Evolutionary conservation across 805 yeast species (phyloP).

Genomic region (Kluyveromyces starmeri): DNA sequence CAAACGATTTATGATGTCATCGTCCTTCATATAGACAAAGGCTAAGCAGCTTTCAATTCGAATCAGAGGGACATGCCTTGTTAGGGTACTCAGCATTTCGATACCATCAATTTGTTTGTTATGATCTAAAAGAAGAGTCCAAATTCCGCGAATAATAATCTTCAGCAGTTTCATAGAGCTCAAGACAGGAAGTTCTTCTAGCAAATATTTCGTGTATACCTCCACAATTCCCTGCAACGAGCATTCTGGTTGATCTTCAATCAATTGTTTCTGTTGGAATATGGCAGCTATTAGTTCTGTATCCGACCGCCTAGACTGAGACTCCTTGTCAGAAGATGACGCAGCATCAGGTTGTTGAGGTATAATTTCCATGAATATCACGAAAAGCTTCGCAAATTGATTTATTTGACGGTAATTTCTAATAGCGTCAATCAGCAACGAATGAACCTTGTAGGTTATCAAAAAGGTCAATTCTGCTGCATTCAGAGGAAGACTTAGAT

Average conservation of each 20-base stretch:
- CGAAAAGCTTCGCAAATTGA: conserved; percentile 31
- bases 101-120: conserved; percentile 63
- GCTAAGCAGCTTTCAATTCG: conserved; percentile 70
- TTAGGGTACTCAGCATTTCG: conserved; percentile 52
- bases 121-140: conserved; percentile 44
- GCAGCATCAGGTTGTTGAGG: conserved; percentile 30
- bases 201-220: conserved; percentile 25
- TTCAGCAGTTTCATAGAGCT: conserved; percentile 19
- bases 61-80: conserved; percentile 40
- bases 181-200: conserved; percentile 19
- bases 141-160: conserved; percentile 35
- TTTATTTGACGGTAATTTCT: conserved; percentile 15
- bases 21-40: conserved; percentile 38
- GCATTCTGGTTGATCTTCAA: conserved; percentile 9
- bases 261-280: conserved; percentile 9
- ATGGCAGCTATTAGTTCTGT: conserved; percentile 27
- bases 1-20: conserved; percentile 34
- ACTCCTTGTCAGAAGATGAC: conserved; percentile 8
- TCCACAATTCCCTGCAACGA: conserved; percentile 24
- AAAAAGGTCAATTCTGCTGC: conserved; percentile 38
- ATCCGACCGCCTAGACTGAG: conserved; percentile 25
- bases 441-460: conserved; percentile 28
- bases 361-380: conserved; percentile 35
- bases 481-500: conserved; percentile 31
- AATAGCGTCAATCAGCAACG: conserved; percentile 20